These are phyloP conservation scores for Knoxdaviesia capensis DNA, from an alignment of 2,329 filamentous ascomycete species.

Conservation along the genomic window DNA sequence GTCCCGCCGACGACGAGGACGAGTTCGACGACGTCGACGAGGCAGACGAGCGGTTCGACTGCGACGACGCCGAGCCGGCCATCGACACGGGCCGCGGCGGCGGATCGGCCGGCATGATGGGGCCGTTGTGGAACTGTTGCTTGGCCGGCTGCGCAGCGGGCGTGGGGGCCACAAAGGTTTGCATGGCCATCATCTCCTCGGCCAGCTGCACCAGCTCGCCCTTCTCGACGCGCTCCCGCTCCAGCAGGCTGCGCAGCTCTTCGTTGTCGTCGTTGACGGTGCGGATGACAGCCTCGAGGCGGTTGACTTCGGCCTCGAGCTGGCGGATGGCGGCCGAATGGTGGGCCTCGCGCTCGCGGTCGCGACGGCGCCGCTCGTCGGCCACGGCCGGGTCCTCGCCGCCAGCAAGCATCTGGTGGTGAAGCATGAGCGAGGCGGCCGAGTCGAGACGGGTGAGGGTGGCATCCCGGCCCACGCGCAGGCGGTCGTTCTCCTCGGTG, in stretches of 20 bases:
- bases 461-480: constrained; percentile 44
- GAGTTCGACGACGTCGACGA: too few species aligned
- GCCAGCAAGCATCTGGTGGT: constrained; percentile 9
- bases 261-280: constrained; percentile 52
- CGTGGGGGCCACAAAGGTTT: constrained; percentile 21
- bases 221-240: constrained; percentile 63
- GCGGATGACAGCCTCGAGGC: constrained; percentile 51
- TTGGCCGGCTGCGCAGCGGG: neutral
- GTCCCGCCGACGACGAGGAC: too few species aligned
- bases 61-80: too few species aligned
- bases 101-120: neutral
- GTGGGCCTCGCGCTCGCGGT: constrained; percentile 35
- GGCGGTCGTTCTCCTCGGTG: constrained; percentile 51
- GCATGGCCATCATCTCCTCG: constrained; percentile 65
- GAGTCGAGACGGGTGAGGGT: constrained; percentile 32
- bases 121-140: neutral
- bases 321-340: constrained; percentile 42
- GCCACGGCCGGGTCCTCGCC: constrained; percentile 13
- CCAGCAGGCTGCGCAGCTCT: constrained; percentile 41
- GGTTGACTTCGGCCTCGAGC: constrained; percentile 53
- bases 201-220: constrained; percentile 63
- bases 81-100: neutral
- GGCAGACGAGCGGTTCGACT: too few species aligned
- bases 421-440: neutral
- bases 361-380: constrained; percentile 30